Evolutionary conservation across 768 basidiomycete genomes (phyloP).

Genomic region (Lactarius tabidus): DNA sequence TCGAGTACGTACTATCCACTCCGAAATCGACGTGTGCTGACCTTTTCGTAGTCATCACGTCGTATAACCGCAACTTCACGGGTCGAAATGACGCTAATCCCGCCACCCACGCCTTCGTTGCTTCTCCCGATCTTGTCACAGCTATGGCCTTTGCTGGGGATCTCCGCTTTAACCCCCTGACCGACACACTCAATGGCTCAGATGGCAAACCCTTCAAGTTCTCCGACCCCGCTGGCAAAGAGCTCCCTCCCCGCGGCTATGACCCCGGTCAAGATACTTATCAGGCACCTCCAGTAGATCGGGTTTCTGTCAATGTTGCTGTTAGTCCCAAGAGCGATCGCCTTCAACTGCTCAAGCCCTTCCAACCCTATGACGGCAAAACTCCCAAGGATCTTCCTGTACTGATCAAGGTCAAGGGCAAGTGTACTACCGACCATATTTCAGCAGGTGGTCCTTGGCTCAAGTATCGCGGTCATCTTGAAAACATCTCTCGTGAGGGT

Average conservation of each 20-base stretch:
- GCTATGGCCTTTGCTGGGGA: constrained; percentile 94
- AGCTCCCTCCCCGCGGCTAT: constrained; percentile 93
- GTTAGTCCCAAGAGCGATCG: constrained; percentile 84
- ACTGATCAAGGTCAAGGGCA: constrained; percentile 98
- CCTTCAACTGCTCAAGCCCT: constrained; percentile 86
- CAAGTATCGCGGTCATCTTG: constrained; percentile 98
- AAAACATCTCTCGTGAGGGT: constrained; percentile 89
- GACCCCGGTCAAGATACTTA: constrained; percentile 97
- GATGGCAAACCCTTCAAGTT: constrained; percentile 99
- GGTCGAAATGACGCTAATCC: constrained; percentile 99
- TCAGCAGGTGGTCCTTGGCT: constrained; percentile 98
- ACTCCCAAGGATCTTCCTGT: constrained; percentile 84
- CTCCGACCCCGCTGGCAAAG: constrained; percentile 83
- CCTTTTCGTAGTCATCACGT: constrained; percentile 75
- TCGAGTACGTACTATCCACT: constrained; percentile 60
- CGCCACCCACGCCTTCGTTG: constrained; percentile 94
- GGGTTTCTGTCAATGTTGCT: constrained; percentile 78
- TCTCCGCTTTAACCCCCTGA: constrained; percentile 95
- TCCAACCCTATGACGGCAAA: constrained; percentile 92
- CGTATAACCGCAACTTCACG: constrained; percentile 99
- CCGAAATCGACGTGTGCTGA: not conserved
- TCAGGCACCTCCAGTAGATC: constrained; percentile 89
- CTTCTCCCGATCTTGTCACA: constrained; percentile 92
- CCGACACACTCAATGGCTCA: constrained; percentile 78
- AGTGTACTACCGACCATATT: constrained; percentile 98